phyloP scores from a whole-genome alignment of 176 grass and related monocot species.

The Zizania latifolia region DNA sequence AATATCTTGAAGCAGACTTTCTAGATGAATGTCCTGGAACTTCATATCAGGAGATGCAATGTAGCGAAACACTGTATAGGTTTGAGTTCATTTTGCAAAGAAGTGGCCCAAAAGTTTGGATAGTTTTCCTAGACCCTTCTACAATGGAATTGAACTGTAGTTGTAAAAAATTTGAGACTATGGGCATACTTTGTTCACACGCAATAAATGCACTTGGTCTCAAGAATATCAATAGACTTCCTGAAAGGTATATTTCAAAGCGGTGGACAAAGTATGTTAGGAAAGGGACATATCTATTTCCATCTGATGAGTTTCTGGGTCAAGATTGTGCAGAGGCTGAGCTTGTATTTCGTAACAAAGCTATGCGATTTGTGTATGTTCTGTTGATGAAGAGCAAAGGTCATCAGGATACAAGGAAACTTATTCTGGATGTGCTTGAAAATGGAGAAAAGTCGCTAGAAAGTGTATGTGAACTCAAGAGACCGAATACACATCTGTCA shows the following conservation, averaged over 20 bases:
- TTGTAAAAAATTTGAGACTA: slow-evolving; percentile 79
- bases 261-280: slow-evolving; percentile 71
- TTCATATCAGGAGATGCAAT: slow-evolving; percentile 56
- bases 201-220: slow-evolving; percentile 67
- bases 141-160: slow-evolving; percentile 61
- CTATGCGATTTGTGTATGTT: slow-evolving; percentile 66
- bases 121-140: slow-evolving; percentile 60
- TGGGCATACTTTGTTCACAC: slow-evolving; percentile 71
- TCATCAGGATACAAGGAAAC: slow-evolving; percentile 57
- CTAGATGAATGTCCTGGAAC: slow-evolving; percentile 55
- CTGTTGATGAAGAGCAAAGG: slow-evolving; percentile 58
- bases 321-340: slow-evolving; percentile 38
- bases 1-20: slow-evolving; percentile 59
- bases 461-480: slow-evolving; percentile 58
- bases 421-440: slow-evolving; percentile 59
- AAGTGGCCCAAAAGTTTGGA: slow-evolving; percentile 49
- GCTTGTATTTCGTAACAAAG: slow-evolving; percentile 45
- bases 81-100: slow-evolving; percentile 72
- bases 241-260: slow-evolving; percentile 65
- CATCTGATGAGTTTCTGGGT: slow-evolving; percentile 34
- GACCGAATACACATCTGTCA: slow-evolving; percentile 51
- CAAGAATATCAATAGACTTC: slow-evolving; percentile 62
- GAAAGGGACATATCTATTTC: slow-evolving; percentile 49
- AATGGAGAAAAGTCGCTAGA: slow-evolving; percentile 59
- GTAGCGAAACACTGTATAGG: slow-evolving; percentile 47